phyloP scores from a whole-genome alignment of 2,329 filamentous ascomycete species.

The Pseudogymnoascus sp. region DNA sequence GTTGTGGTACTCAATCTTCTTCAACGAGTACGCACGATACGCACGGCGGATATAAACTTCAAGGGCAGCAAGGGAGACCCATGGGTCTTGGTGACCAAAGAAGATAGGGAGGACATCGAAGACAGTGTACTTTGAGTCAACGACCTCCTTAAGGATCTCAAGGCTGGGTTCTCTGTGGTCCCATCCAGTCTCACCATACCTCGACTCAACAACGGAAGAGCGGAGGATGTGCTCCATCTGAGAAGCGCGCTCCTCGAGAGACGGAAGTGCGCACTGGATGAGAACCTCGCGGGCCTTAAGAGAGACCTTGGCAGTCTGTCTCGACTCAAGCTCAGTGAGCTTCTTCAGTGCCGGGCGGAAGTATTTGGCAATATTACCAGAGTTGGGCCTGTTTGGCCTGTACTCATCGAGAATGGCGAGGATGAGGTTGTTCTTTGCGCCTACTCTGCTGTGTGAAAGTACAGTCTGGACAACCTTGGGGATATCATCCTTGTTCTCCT shows the following conservation, averaged over 20 bases:
- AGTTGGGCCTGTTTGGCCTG: constrained; percentile 85
- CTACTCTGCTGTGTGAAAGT: constrained; percentile 87
- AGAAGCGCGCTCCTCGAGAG: constrained; percentile 83
- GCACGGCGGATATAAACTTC: constrained; percentile 95
- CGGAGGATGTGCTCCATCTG: constrained; percentile 99
- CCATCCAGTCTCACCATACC: constrained; percentile 94
- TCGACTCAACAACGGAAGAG: constrained; percentile 91
- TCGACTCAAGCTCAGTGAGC: constrained; percentile 85
- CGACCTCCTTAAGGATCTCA: constrained; percentile 90
- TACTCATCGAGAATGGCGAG: constrained; percentile 91
- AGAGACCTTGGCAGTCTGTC: constrained; percentile 81
- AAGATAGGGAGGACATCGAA: constrained; percentile 94
- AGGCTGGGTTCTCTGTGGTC: constrained; percentile 90
- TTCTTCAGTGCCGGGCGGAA: constrained; percentile 76
- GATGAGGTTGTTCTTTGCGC: constrained; percentile 88
- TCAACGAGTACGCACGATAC: constrained; percentile 91
- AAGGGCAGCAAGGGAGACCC: constrained; percentile 86
- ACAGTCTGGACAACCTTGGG: constrained; percentile 78
- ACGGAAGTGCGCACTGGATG: constrained; percentile 94
- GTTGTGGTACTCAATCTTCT: constrained; percentile 80
- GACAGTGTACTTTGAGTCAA: constrained; percentile 97
- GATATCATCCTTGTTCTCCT: constrained; percentile 93
- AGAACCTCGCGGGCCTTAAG: constrained; percentile 95
- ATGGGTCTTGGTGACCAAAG: constrained; percentile 89
- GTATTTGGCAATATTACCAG: constrained; percentile 81